A percentile compares a stretch with the other conserved stretches of the same genome.
These are phyloP conservation scores for Geotrichum bryndzae DNA, from an alignment of 1,139 yeast genomes.

Conservation along the genomic window DNA sequence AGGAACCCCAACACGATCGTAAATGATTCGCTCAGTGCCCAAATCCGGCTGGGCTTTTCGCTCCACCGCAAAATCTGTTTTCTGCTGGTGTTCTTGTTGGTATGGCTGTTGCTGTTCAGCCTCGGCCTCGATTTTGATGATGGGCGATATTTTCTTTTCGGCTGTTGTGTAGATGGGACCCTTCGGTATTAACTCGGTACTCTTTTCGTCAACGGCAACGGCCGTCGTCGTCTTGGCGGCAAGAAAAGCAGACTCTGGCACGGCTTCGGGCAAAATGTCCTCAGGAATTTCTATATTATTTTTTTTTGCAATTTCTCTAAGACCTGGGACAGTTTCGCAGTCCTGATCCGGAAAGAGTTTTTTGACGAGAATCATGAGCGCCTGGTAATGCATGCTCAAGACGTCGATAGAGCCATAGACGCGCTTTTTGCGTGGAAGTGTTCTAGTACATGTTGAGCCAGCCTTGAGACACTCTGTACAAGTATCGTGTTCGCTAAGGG, in stretches of 20 bases:
- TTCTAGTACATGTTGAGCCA: constrained; percentile 12
- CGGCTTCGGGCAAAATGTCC: constrained; percentile 11
- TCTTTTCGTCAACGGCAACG: neutral
- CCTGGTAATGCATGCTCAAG: constrained; percentile 16
- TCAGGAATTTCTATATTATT: constrained; percentile 9
- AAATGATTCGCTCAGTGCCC: constrained; percentile 17
- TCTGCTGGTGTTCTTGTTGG: neutral
- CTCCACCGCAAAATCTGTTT: neutral
- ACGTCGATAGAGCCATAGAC: constrained; percentile 18
- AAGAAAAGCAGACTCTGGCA: constrained; percentile 12
- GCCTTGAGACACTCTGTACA: constrained; percentile 17
- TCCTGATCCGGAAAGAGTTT: constrained; percentile 15
- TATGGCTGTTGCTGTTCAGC: neutral
- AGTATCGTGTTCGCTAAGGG: constrained; percentile 7
- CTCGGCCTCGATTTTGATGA: neutral
- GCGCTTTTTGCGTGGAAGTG: constrained; percentile 16
- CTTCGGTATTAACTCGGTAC: neutral
- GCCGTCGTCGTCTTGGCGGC: neutral
- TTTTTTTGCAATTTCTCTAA: constrained; percentile 7
- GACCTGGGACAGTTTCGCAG: constrained; percentile 13
- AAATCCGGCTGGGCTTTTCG: constrained; percentile 13
- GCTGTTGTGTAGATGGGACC: neutral
- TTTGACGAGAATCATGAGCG: constrained; percentile 10
- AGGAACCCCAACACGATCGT: constrained; percentile 17
- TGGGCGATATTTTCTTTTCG: neutral